Evolutionary conservation across 1,284 basidiomycete species (phyloP), one percentile per base, ranked within the genome.

Genomic region (Ganoderma multipileum): DNA sequence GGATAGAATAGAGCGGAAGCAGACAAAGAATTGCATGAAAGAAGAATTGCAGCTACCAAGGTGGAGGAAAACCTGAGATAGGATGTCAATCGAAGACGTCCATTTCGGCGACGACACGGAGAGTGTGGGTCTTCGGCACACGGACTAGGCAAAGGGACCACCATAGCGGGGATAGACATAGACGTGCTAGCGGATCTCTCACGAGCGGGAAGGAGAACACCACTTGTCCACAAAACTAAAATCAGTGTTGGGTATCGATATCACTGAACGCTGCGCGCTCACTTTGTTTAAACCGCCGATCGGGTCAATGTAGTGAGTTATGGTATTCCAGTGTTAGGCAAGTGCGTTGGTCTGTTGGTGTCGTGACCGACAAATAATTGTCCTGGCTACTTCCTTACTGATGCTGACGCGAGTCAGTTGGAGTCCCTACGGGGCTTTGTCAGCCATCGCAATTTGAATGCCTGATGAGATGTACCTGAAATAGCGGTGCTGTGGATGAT

Each of bases 41-140:
- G 5, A 23, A 28, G n/a, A 14, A 39, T 11, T 11, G 33, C 58
- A 38, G 58, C 36, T 38, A 42, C 58, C 11, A 16, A 16, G 14
- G 11, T 28, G 5, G 3, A 42, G 58, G 4, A n/a, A 12, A 58
- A 38, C 30, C 59, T n/a, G 30, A 33, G 30, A 30, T 57, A 57
- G n/a, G 36, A 58, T 58, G 52, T n/a, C 42, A 44, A 60, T 65
- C 30, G 23, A n/a, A 60, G 36, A 47, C 33, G 30, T 23, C 52
- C 20, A 18, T 18, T 16, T 26, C 65, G 65, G 65, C 65, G 59
- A 52, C 28, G 59, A 61, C 59, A 66, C 65, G 65, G 65, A 39
- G 59, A 61, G 36, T 54, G 47, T 66, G 65, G 47, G 28, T 28
- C 12, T n/a, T 57, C 9, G 16, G 54, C 18, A 20, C 8, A 7